A percentile compares a stretch with the other conserved stretches of the same genome.
phyloP scores from a whole-genome alignment of 2,329 filamentous ascomycete genomes.

The Arthrinium phaeospermum region DNA sequence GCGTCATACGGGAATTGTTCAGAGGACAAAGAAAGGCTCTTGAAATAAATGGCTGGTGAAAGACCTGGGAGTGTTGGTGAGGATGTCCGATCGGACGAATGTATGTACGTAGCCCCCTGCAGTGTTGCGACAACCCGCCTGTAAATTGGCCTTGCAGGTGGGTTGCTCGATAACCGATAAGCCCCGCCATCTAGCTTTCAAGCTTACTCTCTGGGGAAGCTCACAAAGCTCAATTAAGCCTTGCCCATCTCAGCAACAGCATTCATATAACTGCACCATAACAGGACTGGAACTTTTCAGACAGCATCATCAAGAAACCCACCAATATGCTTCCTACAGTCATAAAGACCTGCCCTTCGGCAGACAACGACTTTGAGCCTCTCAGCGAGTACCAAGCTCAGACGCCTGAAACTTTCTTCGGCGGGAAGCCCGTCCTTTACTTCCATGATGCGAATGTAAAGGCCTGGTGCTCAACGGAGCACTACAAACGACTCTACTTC shows the following conservation, averaged over 20 bases:
- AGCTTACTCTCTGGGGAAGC: slow-evolving; percentile 4
- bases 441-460: slow-evolving; percentile 62
- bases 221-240: not conserved
- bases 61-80: not conserved
- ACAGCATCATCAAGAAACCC: not conserved
- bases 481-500: slow-evolving; percentile 61
- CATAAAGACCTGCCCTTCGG: slow-evolving; percentile 61
- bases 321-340: slow-evolving; percentile 56
- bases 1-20: not conserved
- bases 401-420: slow-evolving; percentile 75
- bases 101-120: not conserved
- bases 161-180: slow-evolving; percentile 25
- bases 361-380: slow-evolving; percentile 62
- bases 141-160: slow-evolving; percentile 4
- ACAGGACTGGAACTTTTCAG: not conserved
- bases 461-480: slow-evolving; percentile 61
- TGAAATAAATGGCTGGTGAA: not conserved
- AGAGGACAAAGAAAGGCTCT: not conserved
- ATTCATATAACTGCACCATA: not conserved
- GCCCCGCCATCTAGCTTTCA: slow-evolving; percentile 19
- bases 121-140: not conserved
- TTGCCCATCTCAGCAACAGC: slow-evolving; percentile 3
- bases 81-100: not conserved
- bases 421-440: slow-evolving; percentile 74
- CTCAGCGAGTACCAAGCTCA: slow-evolving; percentile 73